phyloP scores from a whole-genome alignment of 164 flowering plant genomes.

The Tinospora cordifolia region DNA sequence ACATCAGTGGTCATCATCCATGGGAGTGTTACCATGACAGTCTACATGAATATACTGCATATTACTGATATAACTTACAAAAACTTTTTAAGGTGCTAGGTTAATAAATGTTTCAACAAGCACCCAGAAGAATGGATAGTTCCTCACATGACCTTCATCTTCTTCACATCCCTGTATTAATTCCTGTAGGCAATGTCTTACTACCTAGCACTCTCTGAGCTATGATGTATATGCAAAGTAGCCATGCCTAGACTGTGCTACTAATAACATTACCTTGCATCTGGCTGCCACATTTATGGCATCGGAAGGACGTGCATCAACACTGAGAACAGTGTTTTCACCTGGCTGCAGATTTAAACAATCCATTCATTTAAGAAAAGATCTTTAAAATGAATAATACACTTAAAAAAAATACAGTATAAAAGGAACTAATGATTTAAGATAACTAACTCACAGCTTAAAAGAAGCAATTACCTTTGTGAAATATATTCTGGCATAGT shows the following conservation, averaged over 20 bases:
- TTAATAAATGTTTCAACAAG: no score
- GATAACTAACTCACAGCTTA: neutral
- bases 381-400: neutral
- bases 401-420: neutral
- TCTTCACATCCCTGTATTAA: no score
- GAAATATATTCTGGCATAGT: conserved; percentile 50
- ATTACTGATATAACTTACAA: no score
- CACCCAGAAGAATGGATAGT: no score
- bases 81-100: no score
- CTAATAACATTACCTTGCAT: conserved; percentile 46
- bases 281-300: conserved; percentile 74
- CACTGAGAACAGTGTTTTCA: conserved; percentile 35
- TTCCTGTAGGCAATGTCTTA: no score
- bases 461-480: conserved; percentile 41
- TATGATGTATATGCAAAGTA: neutral
- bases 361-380: neutral
- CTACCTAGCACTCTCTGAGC: no score
- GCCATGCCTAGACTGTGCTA: neutral
- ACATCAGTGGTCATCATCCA: no score
- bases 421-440: neutral
- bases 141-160: no score
- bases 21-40: no score
- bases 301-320: conserved; percentile 89
- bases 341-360: conserved; percentile 48
- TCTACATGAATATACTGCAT: no score